Base-by-base conservation (phyloP, 257 asterid genomes). In the Paraleonurus japonicus region DNA sequence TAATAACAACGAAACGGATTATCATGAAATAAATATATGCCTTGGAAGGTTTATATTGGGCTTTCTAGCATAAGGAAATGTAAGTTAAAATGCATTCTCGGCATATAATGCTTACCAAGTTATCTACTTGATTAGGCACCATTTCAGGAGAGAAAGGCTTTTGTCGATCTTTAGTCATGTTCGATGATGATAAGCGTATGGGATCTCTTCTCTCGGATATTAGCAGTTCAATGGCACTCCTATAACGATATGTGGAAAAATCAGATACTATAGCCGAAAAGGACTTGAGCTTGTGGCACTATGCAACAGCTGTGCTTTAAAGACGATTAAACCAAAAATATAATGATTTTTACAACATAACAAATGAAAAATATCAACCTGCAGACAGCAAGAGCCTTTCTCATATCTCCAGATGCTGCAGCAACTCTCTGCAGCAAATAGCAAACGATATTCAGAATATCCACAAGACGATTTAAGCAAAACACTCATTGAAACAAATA, bases 401-500 rank as follows among this genome's bases (percentile, higher is more conserved):
- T 83, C 90, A 91, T 87, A 73, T 94, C 99, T 76, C 99, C 97
- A 37, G 99, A 94, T 64, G 95, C 96, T 47, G 97, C 89, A 72
- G 97, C 90, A 73, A 91, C 92, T 87, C 74, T 94, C 99, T 94
- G 85, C 77, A 83, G 26, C 45, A 30, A 73, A 33, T 24, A 76
- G 74, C 65, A 71, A 59, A 48, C 1, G 2, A 45, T 60, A 62
- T 54, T 80, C 39, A 81, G 71, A 67, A 26, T 70, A 70, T 39
- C 27, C 8, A 7, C 54, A 63, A 61, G 70, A 48, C 45, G 41
- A 54, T 48, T 64, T 53, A 26, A 53, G 26, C 58, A 57, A 24
- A 37, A 60, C 24, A 30, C 33, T 30, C 5, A 30, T 30, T 4
- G 3, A 30, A 30, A 30, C 24, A 6, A 20, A 43, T 63, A 62